Conservation (phyloP, 1,139 yeast genomes). For the Pichia sp. region DNA sequence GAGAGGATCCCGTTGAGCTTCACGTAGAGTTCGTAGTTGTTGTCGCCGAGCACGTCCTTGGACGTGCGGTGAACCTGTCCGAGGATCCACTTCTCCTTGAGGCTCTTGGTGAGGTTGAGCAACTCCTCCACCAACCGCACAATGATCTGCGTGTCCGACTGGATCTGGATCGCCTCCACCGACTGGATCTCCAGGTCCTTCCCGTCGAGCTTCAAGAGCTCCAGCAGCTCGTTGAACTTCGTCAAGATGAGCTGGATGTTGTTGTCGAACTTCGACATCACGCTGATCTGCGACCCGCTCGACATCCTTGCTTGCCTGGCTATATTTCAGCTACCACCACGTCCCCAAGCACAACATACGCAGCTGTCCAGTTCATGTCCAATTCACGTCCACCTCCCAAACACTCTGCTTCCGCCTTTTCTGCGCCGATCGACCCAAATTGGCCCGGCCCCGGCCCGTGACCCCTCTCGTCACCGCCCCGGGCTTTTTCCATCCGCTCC, state of each 20-base stretch:
- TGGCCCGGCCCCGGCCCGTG: no score
- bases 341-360: neutral
- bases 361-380: neutral
- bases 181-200: slow-evolving; percentile 51
- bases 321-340: no score
- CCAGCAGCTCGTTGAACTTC: slow-evolving; percentile 33
- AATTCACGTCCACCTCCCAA: neutral
- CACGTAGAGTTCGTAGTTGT: slow-evolving; percentile 17
- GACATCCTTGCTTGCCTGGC: neutral
- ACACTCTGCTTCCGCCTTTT: no score
- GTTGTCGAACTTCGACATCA: slow-evolving; percentile 30
- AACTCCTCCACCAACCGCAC: slow-evolving; percentile 52
- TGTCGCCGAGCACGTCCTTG: slow-evolving; percentile 10
- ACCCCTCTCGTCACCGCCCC: neutral
- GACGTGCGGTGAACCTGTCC: slow-evolving; percentile 35
- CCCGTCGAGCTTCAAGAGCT: slow-evolving; percentile 32
- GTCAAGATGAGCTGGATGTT: slow-evolving; percentile 33
- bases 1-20: slow-evolving; percentile 23
- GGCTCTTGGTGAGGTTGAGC: slow-evolving; percentile 43
- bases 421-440: no score
- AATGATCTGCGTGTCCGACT: slow-evolving; percentile 49
- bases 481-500: slow-evolving; percentile 7
- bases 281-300: slow-evolving; percentile 1
- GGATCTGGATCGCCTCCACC: slow-evolving; percentile 53
- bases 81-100: slow-evolving; percentile 55